Base-by-base conservation (phyloP, 106 monocot species). In the Acorus gramineus region DNA sequence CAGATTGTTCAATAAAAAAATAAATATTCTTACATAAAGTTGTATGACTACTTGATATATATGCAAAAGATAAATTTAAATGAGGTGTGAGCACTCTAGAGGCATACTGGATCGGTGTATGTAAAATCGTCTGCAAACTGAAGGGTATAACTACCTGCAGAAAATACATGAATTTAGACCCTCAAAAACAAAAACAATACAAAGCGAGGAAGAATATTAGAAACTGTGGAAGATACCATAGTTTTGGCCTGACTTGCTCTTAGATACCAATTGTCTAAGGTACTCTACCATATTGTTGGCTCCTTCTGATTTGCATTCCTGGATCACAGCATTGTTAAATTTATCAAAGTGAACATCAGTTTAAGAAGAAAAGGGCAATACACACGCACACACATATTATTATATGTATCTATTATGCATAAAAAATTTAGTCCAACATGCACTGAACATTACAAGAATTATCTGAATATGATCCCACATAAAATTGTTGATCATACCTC, bases 301-400 rank as follows among this genome's bases (percentile, higher is more conserved):
- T 56, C 79, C 86, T 53, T 77, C 77, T 11, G 92, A 98, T 71
- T 88, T 85, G 68, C 98, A 98, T 74, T 98, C 88, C 98, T 98
- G 54, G 42, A 60, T 46, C 66, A 68, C 50, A 57, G 1, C 14
- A 71, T 61, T 53, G 53, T 47, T 49, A 14, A 50, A 11, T 11
- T 6, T 4, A 45, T 10, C 4, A 11, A 74, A 53, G 49, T 2
- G 50, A 52, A 57, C n/a, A 7, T 13, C 28, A 28, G 28, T 28
- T 28, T 28, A 28, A 28, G 28, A 28, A 28, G 28, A 28, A 28
- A 28, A 0, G 28, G 28, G 1, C 28, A 28, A 28, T 28, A 28
- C n/a, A n/a, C n/a, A 28, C 1, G 1, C 28, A 28, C 28, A 28
- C 28, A 28, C 28, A 28, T 1, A 28, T 28, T 28, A 28, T 28